phyloP scores from a whole-genome alignment of 306 rosid species.

The Malus asiatica region DNA sequence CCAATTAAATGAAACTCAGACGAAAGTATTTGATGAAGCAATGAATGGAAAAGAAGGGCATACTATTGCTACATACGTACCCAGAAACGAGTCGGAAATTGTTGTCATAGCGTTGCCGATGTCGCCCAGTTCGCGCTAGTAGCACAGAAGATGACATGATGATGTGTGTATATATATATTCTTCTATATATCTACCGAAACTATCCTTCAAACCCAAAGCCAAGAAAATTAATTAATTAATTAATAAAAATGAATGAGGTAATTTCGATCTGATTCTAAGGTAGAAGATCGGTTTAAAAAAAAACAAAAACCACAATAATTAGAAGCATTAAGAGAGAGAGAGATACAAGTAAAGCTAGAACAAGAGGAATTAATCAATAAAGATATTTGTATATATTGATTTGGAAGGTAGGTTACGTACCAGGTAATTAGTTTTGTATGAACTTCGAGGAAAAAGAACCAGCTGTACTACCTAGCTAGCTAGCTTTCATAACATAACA shows the following conservation, averaged over 20 bases:
- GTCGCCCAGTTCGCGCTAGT: constrained; percentile 59
- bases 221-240: neutral
- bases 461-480: neutral
- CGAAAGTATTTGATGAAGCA: neutral
- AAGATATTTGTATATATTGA: no score
- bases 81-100: constrained; percentile 81
- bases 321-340: no score
- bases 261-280: no score
- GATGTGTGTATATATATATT: neutral
- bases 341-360: no score
- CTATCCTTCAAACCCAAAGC: neutral
- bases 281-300: no score
- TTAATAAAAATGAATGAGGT: no score
- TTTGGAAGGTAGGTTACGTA: neutral
- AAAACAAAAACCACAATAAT: no score
- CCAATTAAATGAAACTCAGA: neutral
- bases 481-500: neutral
- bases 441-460: neutral
- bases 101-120: constrained; percentile 65
- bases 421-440: neutral
- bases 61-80: constrained; percentile 11
- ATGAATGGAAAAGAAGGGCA: neutral
- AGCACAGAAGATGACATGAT: constrained; percentile 37
- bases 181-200: neutral
- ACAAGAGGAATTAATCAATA: no score